phyloP scores from a whole-genome alignment of 2,329 filamentous ascomycete species.

The Epichloe coenophiala region DNA sequence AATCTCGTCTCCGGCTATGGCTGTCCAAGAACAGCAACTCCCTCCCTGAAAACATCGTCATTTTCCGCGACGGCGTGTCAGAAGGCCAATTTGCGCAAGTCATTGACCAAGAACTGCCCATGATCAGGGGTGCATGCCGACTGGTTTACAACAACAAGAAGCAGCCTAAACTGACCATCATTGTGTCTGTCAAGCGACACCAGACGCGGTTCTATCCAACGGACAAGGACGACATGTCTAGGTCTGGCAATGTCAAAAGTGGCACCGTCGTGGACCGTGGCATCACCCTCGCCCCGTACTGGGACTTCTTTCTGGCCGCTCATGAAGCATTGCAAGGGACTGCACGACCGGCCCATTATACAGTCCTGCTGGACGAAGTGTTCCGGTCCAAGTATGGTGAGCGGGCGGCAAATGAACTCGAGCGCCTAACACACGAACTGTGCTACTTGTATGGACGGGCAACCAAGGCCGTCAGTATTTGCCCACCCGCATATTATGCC shows the following conservation, averaged over 20 bases:
- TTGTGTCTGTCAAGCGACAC: constrained; percentile 79
- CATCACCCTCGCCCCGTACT: constrained; percentile 59
- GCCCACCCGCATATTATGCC: constrained; percentile 81
- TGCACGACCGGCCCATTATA: constrained; percentile 72
- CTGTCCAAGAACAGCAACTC: constrained; percentile 35
- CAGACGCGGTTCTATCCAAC: constrained; percentile 80
- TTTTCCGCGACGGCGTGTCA: constrained; percentile 83
- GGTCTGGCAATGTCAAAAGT: constrained; percentile 52
- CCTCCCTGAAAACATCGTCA: constrained; percentile 60
- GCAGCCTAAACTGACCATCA: constrained; percentile 46
- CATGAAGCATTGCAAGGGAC: constrained; percentile 75
- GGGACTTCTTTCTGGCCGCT: constrained; percentile 78
- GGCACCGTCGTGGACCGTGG: constrained; percentile 81
- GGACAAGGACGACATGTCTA: constrained; percentile 27
- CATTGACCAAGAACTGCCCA: constrained; percentile 52
- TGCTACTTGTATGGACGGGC: constrained; percentile 77
- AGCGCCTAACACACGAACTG: constrained; percentile 62
- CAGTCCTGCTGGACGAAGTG: constrained; percentile 58
- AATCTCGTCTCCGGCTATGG: constrained; percentile 54
- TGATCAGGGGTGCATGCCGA: constrained; percentile 51
- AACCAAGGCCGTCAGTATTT: constrained; percentile 79
- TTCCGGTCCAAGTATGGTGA: constrained; percentile 32
- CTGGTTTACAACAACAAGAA: constrained; percentile 39
- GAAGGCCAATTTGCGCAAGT: constrained; percentile 70
- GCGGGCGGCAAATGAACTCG: constrained; percentile 50